These are phyloP conservation scores for Plasmodium malariae DNA, from an alignment of 169 alveolate species.

Conservation along the genomic window DNA sequence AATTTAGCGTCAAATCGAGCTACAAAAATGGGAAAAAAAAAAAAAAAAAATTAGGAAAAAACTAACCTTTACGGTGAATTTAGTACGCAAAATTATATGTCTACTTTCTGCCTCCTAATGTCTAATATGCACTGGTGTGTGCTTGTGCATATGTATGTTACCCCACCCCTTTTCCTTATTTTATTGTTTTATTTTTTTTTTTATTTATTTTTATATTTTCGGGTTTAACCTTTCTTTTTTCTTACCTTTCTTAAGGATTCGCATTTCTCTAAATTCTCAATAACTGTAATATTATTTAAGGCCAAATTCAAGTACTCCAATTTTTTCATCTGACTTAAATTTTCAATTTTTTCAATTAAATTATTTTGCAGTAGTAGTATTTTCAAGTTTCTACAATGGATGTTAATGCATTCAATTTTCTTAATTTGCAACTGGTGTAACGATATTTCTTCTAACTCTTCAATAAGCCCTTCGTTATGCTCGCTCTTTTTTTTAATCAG, in stretches of 20 bases:
- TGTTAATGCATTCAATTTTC: slow-evolving; percentile 90
- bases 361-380: slow-evolving; percentile 90
- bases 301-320: slow-evolving; percentile 92
- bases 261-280: slow-evolving; percentile 91
- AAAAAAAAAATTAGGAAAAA: no score
- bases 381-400: slow-evolving; percentile 90
- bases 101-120: no score
- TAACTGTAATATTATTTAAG: slow-evolving; percentile 87
- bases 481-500: slow-evolving; percentile 90
- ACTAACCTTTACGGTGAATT: no score
- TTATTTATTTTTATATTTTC: no score
- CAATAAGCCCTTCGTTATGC: slow-evolving; percentile 91
- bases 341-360: slow-evolving; percentile 91
- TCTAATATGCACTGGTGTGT: no score
- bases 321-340: slow-evolving; percentile 86
- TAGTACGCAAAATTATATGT: no score
- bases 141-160: no score
- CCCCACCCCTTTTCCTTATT: no score
- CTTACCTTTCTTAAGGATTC: slow-evolving; percentile 86
- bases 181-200: no score
- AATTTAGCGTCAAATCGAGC: slow-evolving; percentile 92
- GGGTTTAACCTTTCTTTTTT: neutral
- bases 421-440: slow-evolving; percentile 88
- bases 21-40: slow-evolving; percentile 37
- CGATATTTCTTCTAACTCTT: slow-evolving; percentile 91